Evolutionary conservation across 768 basidiomycete species (phyloP), one percentile per base, ranked within the genome.

Genomic region (Russula olivacea): DNA sequence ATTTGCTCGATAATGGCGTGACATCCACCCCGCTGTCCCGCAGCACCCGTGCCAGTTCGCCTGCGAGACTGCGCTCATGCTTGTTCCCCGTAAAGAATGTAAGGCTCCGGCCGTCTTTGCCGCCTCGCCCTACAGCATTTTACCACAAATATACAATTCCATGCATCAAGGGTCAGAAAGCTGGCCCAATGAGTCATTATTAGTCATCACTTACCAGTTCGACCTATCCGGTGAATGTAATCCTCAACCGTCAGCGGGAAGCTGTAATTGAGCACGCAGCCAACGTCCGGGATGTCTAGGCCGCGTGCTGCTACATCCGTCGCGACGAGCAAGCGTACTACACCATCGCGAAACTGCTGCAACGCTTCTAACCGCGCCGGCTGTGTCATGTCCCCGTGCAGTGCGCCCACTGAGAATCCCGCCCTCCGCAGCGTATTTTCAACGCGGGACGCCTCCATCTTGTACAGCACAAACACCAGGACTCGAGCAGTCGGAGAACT

Each of bases 291-390:
- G 69, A 99, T 98, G 78, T 99, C 97, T 66, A 99, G 78, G 10
- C 97, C 97, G 58, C 97, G 85, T 51, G 97, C 94, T 7, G 97
- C 97, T 10, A 99, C 97, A 72, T 99, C 97, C 25, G 93, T 99
- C 10, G 97, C 97, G 55, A 99, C 96, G 66, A 98, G 79, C 30
- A 98, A 71, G 47, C 86, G 84, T 8, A 85, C 88, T 55, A 78
- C 81, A 2, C 95, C 96, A 36, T 79, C 83, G 73, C 93, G 87
- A 78, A 99, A 99, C 58, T 82, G 84, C 43, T 93, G 88, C 23
- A 98, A 77, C 12, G 93, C 87, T 50, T 89, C 87, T 77, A 93
- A 85, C 5, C 97, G 83, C 53, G 88, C 87, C 21, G 76, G 77
- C 73, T 98, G 96, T 12, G 87, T 81, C 84, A 98, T 81, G 75